Evolutionary conservation across 306 rosid genomes (phyloP).

Genomic region (Prunus fruticosa): DNA sequence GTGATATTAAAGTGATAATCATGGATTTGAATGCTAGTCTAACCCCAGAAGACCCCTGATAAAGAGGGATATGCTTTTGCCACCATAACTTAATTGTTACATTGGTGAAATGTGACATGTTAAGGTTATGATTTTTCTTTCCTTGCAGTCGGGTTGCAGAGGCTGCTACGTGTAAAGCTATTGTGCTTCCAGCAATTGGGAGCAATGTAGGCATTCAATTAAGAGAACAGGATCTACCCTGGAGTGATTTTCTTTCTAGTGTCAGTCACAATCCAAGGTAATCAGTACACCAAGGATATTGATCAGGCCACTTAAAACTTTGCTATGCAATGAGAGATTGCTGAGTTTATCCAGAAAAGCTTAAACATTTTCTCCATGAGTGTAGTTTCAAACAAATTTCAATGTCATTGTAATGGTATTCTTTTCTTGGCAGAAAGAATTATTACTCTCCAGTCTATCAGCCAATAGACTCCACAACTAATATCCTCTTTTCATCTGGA

Average conservation of each 20-base stretch:
- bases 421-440: conserved; percentile 52
- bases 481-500: conserved; percentile 94
- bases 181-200: conserved; percentile 73
- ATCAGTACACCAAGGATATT: neutral
- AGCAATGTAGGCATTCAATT: conserved; percentile 45
- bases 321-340: neutral
- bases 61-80: too few relatives aligned
- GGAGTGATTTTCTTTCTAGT: conserved; percentile 68
- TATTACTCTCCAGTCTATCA: conserved; percentile 57
- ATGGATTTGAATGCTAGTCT: neutral
- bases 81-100: neutral
- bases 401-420: neutral
- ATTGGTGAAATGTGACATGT: neutral
- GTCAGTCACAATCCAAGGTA: conserved; percentile 47
- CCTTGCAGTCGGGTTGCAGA: conserved; percentile 70
- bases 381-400: neutral
- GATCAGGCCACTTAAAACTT: neutral
- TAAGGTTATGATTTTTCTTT: conserved; percentile 19
- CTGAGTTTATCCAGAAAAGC: neutral
- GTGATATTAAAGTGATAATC: neutral
- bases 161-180: conserved; percentile 57
- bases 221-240: conserved; percentile 61
- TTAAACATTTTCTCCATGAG: neutral
- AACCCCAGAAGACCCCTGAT: too few relatives aligned
- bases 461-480: conserved; percentile 59